phyloP scores from a whole-genome alignment of 495 filamentous ascomycete species.

The Lasiosphaeria ovina region DNA sequence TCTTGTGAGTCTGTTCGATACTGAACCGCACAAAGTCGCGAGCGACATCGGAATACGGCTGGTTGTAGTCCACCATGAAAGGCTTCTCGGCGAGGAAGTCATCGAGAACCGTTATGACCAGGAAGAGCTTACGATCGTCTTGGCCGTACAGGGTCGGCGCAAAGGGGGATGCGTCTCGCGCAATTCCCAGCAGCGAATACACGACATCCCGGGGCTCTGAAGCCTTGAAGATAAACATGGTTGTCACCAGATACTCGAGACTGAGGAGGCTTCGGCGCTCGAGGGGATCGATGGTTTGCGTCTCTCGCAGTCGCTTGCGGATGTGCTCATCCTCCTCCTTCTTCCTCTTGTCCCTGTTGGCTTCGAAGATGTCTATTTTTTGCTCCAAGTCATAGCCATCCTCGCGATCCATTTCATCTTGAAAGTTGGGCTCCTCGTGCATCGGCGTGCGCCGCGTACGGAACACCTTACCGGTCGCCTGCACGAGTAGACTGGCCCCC shows the following conservation, averaged over 20 bases:
- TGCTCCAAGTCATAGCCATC: no score
- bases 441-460: conserved; percentile 8
- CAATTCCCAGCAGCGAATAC: conserved; percentile 32
- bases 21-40: conserved; percentile 32
- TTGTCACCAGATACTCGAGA: conserved; percentile 34
- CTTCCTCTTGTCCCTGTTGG: no score
- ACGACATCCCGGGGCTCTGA: conserved; percentile 32
- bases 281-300: conserved; percentile 2
- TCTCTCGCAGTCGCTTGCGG: no score
- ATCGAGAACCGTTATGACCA: conserved; percentile 2
- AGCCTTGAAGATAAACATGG: conserved; percentile 28
- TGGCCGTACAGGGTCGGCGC: conserved; percentile 9
- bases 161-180: conserved; percentile 26
- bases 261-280: conserved; percentile 14
- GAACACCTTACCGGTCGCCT: conserved; percentile 35
- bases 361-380: no score
- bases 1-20: conserved; percentile 19
- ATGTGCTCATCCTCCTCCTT: not conserved
- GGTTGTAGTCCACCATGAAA: conserved; percentile 32
- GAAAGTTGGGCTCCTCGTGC: not conserved
- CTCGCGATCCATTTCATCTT: no score
- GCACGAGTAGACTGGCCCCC: conserved; percentile 35
- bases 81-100: conserved; percentile 20
- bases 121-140: conserved; percentile 5
- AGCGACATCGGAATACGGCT: conserved; percentile 33